Percentiles rank a stretch among this genome's conserved stretches.
phyloP scores from a whole-genome alignment of 1,139 yeast species.

The Yamadazyma aaseri region DNA sequence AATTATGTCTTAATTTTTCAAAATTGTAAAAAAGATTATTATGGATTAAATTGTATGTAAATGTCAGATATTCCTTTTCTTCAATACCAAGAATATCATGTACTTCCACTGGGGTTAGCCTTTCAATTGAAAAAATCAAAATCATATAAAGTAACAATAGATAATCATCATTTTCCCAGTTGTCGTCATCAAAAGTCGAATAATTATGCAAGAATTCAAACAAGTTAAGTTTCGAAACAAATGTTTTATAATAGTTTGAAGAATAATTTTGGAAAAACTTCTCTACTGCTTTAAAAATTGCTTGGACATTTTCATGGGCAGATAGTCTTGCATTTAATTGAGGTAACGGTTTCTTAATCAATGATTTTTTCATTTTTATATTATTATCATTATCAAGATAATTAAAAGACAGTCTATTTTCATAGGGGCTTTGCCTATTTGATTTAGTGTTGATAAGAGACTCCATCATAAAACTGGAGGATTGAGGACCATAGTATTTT shows the following conservation, averaged over 20 bases:
- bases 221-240: constrained; percentile 27
- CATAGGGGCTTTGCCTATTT: constrained; percentile 11
- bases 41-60: constrained; percentile 23
- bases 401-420: constrained; percentile 11
- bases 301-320: constrained; percentile 24
- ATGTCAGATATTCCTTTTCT: constrained; percentile 25
- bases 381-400: constrained; percentile 15
- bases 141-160: constrained; percentile 46
- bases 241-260: constrained; percentile 30
- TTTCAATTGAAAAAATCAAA: constrained; percentile 37
- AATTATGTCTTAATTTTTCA: constrained; percentile 44
- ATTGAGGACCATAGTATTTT: constrained; percentile 51
- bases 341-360: constrained; percentile 31
- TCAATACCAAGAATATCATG: constrained; percentile 25
- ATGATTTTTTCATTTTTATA: constrained; percentile 15
- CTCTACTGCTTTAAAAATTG: constrained; percentile 29
- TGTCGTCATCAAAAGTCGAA: constrained; percentile 29
- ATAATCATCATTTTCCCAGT: constrained; percentile 54
- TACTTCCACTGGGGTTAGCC: constrained; percentile 35
- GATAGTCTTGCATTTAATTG: constrained; percentile 23
- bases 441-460: constrained; percentile 21
- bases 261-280: constrained; percentile 30
- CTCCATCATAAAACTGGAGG: constrained; percentile 47
- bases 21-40: constrained; percentile 34
- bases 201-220: constrained; percentile 30